These are phyloP conservation scores for Tricladium varicosporioides DNA, from an alignment of 2,329 filamentous ascomycete species.

Conservation along the genomic window DNA sequence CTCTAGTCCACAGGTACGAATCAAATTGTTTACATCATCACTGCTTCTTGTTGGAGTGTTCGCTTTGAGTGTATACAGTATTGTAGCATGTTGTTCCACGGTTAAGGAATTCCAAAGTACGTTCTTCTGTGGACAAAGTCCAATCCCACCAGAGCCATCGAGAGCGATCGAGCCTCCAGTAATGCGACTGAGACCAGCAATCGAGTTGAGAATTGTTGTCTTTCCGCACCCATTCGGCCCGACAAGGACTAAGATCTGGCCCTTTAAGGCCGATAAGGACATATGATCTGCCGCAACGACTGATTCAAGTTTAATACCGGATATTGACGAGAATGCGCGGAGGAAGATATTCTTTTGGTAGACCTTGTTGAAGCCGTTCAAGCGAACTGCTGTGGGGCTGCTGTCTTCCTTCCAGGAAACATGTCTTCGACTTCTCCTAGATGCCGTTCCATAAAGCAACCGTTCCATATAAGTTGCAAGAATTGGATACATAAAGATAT, in stretches of 20 bases:
- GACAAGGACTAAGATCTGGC: slow-evolving; percentile 82
- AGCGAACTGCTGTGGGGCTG: slow-evolving; percentile 50
- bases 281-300: slow-evolving; percentile 75
- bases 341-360: slow-evolving; percentile 65
- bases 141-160: slow-evolving; percentile 72
- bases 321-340: slow-evolving; percentile 35
- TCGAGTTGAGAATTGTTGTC: slow-evolving; percentile 70
- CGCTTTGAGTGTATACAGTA: slow-evolving; percentile 81
- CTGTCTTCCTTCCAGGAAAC: slow-evolving; percentile 3
- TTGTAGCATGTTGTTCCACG: slow-evolving; percentile 74
- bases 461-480: slow-evolving; percentile 72
- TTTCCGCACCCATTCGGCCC: slow-evolving; percentile 84
- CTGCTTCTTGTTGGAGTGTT: slow-evolving; percentile 49
- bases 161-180: slow-evolving; percentile 74
- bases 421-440: slow-evolving; percentile 38
- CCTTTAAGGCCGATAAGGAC: slow-evolving; percentile 65
- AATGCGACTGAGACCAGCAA: slow-evolving; percentile 74
- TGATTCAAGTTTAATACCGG: slow-evolving; percentile 45
- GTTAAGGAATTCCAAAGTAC: slow-evolving; percentile 86
- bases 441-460: slow-evolving; percentile 70
- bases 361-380: slow-evolving; percentile 71
- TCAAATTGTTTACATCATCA: slow-evolving; percentile 57
- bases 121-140: slow-evolving; percentile 86
- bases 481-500: slow-evolving; percentile 72
- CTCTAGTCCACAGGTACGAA: slow-evolving; percentile 68